Percentiles rank a stretch among this genome's conserved stretches.
phyloP scores from a whole-genome alignment of 306 rosid genomes.

The Cotoneaster glaucophyllus region DNA sequence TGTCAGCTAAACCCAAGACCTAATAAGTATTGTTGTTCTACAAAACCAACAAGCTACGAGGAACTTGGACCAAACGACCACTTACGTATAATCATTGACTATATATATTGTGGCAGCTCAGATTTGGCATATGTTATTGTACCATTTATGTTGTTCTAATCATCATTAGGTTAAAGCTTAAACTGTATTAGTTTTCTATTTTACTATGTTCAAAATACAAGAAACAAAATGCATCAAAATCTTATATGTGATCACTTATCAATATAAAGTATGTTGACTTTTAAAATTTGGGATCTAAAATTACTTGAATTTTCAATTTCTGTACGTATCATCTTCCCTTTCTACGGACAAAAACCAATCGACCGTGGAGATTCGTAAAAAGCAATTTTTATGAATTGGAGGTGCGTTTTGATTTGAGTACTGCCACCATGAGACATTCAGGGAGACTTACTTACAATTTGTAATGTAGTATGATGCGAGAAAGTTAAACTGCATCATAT shows the following conservation, averaged over 20 bases:
- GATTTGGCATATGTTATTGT: background rate
- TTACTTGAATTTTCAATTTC: background rate
- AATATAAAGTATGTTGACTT: background rate
- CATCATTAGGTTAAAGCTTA: no score
- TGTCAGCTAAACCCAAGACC: no score
- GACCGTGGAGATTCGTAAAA: background rate
- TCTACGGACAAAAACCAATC: background rate
- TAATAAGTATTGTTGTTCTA: no score
- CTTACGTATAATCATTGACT: no score
- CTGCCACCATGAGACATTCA: background rate
- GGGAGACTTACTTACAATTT: no score
- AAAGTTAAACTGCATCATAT: no score
- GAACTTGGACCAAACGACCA: no score
- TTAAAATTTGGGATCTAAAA: background rate
- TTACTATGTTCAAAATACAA: no score
- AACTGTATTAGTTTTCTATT: no score
- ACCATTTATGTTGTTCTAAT: background rate
- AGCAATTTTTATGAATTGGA: background rate
- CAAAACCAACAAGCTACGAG: no score
- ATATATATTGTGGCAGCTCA: background rate
- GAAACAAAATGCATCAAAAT: background rate
- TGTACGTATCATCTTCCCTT: background rate
- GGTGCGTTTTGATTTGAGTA: background rate
- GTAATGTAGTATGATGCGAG: no score
- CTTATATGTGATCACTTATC: background rate